Conservation (phyloP, 202 grass and related monocot species). For the Carex arenaria region DNA sequence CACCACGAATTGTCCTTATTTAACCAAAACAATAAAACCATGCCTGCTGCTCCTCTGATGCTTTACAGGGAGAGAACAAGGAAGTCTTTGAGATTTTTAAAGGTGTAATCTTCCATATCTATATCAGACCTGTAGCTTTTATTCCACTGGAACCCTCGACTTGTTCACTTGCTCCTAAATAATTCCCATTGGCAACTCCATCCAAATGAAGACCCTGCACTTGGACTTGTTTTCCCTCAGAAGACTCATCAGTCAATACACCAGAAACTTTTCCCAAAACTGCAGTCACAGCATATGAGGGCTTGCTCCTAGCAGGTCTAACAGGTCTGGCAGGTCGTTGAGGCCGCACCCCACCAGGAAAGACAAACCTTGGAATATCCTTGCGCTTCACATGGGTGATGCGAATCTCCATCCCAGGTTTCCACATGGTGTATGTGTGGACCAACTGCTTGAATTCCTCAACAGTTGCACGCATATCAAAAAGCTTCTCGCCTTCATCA, state of each 20-base stretch:
- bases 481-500: slow-evolving; percentile 62
- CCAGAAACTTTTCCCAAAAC: background rate
- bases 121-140: slow-evolving; percentile 4
- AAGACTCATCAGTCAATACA: background rate
- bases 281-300: slow-evolving; percentile 36
- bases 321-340: slow-evolving; percentile 40
- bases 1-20: slow-evolving; percentile 18
- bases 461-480: slow-evolving; percentile 81
- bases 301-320: slow-evolving; percentile 25
- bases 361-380: slow-evolving; percentile 62
- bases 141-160: background rate
- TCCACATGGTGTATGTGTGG: slow-evolving; percentile 38
- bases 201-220: slow-evolving; percentile 14
- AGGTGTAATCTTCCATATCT: background rate
- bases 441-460: slow-evolving; percentile 74
- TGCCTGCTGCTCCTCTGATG: slow-evolving; percentile 18
- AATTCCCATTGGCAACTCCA: slow-evolving; percentile 13
- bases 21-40: slow-evolving; percentile 11
- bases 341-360: slow-evolving; percentile 61
- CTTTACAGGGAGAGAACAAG: slow-evolving; percentile 13
- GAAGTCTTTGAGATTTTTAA: background rate
- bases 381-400: slow-evolving; percentile 68
- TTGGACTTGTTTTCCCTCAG: background rate
- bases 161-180: background rate
- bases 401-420: slow-evolving; percentile 78